Base-by-base conservation (phyloP, 768 basidiomycete genomes). In the Peribolospora kevripleyi region DNA sequence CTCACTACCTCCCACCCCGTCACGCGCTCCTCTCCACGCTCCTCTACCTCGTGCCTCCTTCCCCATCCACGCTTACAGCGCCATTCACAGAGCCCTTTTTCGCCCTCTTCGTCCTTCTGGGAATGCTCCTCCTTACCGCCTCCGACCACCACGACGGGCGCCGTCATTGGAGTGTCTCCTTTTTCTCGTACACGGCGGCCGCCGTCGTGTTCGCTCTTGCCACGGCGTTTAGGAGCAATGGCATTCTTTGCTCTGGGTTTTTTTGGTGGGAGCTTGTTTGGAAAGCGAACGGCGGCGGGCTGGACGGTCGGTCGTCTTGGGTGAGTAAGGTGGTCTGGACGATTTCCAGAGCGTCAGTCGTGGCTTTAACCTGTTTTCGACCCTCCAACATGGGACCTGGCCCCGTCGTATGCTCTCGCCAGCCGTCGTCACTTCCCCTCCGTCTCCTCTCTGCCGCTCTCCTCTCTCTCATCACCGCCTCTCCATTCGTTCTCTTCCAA, bases 31-130 rank as follows among this genome's bases (percentile, higher is more conserved):
- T 82, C 11, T 70, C 81, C 0, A 63, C 78, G 0, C 57, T 79
- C 14, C 70, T 93, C 14, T 86, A 84, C 36, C 70, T 88, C 47
- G 62, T 97, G 5, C 76, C 85, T 0, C 83, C 81, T 53, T 84
- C 86, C 48, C 88, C 88, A 2, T 74, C 82, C 0, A 66, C 83
- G 25, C 73, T 77, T 37, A 73, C 80, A 49, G 79, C 80, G 0
- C 74, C 82, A 0, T 91, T 83, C 65, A 77, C 70, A 51, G 91
- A 97, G 62, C 83, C 88, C 0, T 81, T 86, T 65, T 90, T 84
- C 66, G 81, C 88, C 0, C 75, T 76, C 57, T 67, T 82, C 37
- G 82, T 85, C 0, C 91, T 90, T 64, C 70, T 67, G 62, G 85
- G 82, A 72, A 63, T 58, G 69, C 57, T 60, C 9, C 50, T 59